Percentiles rank a stretch among this genome's conserved stretches.
Evolutionary conservation across 345 rosid species (phyloP).

Genomic region (Orychophragmus violaceus): DNA sequence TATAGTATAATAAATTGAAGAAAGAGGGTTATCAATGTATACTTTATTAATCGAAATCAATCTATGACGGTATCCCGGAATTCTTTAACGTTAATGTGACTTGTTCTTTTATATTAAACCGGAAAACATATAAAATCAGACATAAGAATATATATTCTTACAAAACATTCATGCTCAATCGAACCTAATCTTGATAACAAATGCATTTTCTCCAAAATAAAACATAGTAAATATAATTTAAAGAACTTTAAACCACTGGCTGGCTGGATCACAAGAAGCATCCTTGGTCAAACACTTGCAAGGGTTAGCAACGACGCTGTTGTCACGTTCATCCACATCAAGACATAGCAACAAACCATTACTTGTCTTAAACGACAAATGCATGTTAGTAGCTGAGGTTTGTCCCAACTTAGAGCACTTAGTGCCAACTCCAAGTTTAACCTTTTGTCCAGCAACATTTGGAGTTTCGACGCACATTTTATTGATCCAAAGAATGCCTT

Average conservation of each 20-base stretch:
- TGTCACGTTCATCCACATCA: conserved; percentile 47
- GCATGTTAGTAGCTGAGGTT: conserved; percentile 74
- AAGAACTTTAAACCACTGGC: conserved; percentile 67
- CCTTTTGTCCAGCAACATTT: conserved; percentile 33
- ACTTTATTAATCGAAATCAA: too few species aligned
- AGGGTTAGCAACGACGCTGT: conserved; percentile 30
- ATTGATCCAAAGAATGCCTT: conserved; percentile 33
- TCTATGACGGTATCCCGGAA: too few species aligned
- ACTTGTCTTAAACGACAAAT: conserved; percentile 38
- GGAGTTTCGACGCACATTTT: conserved; percentile 58
- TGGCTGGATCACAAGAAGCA: conserved; percentile 46
- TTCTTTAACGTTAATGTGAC: too few species aligned
- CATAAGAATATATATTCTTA: too few species aligned
- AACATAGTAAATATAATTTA: neutral
- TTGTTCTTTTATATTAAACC: too few species aligned
- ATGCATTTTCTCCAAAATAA: neutral
- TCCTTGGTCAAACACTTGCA: conserved; percentile 54
- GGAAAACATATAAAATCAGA: too few species aligned
- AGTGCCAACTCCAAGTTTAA: conserved; percentile 42
- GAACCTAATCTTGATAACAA: too few species aligned
- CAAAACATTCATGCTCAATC: too few species aligned
- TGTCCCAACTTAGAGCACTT: conserved; percentile 45
- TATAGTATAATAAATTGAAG: too few species aligned
- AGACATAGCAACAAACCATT: conserved; percentile 48
- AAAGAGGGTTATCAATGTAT: too few species aligned